A percentile compares a stretch with the other conserved stretches of the same genome.
Conservation (phyloP, 1,284 basidiomycete genomes). For the Malassezia obtusa region DNA sequence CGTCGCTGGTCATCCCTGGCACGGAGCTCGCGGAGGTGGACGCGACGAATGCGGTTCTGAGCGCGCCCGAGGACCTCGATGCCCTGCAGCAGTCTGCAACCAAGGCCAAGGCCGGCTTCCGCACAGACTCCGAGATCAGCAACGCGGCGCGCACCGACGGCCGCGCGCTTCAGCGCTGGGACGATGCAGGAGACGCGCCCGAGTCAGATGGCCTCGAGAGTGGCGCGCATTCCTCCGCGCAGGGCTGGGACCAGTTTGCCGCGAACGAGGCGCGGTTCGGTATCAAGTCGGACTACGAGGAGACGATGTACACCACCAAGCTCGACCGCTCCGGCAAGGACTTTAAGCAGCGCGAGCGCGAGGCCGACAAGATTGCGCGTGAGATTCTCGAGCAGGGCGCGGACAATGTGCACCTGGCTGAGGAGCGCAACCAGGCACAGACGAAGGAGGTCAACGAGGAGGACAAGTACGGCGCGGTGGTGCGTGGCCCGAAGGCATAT, state of each 20-base stretch:
- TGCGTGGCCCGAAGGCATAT: constrained; percentile 70
- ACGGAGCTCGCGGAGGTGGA: constrained; percentile 11
- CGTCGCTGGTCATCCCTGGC: not conserved
- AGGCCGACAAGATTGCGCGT: constrained; percentile 76
- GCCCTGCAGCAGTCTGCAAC: not conserved
- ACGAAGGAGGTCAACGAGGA: constrained; percentile 71
- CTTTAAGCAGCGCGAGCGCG: constrained; percentile 76
- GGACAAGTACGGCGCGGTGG: constrained; percentile 93
- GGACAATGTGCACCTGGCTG: constrained; percentile 72
- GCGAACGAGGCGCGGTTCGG: constrained; percentile 89
- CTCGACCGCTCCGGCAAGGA: constrained; percentile 74
- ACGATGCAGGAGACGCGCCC: not conserved
- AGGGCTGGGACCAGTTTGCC: constrained; percentile 88
- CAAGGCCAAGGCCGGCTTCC: constrained; percentile 11
- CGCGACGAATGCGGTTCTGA: constrained; percentile 1
- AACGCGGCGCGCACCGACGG: not conserved
- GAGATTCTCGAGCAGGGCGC: constrained; percentile 63
- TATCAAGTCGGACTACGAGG: constrained; percentile 79
- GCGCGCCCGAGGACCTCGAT: constrained; percentile 5
- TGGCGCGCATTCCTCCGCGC: constrained; percentile 12
- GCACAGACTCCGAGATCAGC: constrained; percentile 18
- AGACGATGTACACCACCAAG: constrained; percentile 89
- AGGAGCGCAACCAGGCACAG: constrained; percentile 75
- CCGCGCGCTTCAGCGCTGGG: constrained; percentile 17
- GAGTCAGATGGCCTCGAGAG: not conserved